Evolutionary conservation across 768 basidiomycete species (phyloP).

Genomic region (Rhodotorula diobovata): DNA sequence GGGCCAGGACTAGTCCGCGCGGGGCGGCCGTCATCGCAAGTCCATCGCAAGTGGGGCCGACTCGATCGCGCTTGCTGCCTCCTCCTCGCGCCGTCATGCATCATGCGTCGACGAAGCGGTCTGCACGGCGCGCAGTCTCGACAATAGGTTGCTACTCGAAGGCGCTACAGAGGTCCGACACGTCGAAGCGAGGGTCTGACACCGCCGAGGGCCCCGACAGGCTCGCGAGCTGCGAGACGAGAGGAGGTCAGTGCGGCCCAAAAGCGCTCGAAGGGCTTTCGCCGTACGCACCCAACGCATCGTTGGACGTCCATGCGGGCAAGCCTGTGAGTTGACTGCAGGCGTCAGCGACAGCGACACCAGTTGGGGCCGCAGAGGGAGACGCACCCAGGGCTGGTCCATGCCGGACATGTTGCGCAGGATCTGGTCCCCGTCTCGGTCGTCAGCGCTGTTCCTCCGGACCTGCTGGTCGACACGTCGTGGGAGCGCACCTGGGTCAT

Average conservation of each 20-base stretch:
- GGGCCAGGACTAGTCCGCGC: background rate
- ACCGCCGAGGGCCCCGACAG: background rate
- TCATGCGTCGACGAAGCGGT: too few species aligned
- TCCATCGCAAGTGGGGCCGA: background rate
- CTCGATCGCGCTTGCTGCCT: background rate
- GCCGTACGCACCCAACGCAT: conserved; percentile 46
- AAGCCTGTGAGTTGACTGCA: conserved; percentile 12
- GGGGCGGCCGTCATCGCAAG: background rate
- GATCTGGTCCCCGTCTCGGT: conserved; percentile 29
- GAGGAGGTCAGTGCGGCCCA: background rate
- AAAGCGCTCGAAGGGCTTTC: too few species aligned
- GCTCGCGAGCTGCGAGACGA: background rate
- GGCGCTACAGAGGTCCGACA: background rate
- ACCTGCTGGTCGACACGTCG: background rate
- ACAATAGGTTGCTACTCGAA: too few species aligned
- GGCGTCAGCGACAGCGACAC: background rate
- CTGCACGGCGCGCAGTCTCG: too few species aligned
- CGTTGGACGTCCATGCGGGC: conserved; percentile 48
- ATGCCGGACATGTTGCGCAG: conserved; percentile 50
- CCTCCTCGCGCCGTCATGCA: background rate
- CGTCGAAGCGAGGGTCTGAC: background rate
- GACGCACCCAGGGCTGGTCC: conserved; percentile 51
- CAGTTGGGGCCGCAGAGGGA: background rate
- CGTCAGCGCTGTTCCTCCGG: background rate
- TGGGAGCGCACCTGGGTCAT: conserved; percentile 57